phyloP scores from a whole-genome alignment of 176 grass and related monocot species.

The Aechmea fasciata region DNA sequence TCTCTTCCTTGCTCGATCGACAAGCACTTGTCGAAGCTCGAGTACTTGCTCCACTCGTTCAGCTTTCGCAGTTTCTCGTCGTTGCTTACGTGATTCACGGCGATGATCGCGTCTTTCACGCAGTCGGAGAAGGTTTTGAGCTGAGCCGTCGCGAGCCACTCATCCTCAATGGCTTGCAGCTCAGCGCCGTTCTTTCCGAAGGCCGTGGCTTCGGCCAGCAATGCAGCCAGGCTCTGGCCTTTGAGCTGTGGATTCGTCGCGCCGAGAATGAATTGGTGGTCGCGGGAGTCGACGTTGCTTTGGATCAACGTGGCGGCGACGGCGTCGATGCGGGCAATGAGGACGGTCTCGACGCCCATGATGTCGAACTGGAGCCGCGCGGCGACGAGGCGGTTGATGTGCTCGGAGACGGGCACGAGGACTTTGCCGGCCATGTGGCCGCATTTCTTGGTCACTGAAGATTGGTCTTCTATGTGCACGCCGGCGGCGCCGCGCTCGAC shows the following conservation, averaged over 20 bases:
- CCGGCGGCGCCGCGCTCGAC: constrained; percentile 86
- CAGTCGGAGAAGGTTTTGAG: constrained; percentile 75
- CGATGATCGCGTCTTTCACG: constrained; percentile 39
- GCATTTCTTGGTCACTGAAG: constrained; percentile 80
- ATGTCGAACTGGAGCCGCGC: constrained; percentile 89
- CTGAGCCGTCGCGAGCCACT: constrained; percentile 46
- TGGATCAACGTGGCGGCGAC: constrained; percentile 84
- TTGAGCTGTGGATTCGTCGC: constrained; percentile 43
- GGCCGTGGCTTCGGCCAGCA: constrained; percentile 42
- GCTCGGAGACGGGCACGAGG: constrained; percentile 60
- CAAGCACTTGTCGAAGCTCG: constrained; percentile 41
- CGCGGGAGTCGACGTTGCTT: constrained; percentile 74
- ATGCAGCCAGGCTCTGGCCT: constrained; percentile 24
- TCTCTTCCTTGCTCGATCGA: constrained; percentile 53
- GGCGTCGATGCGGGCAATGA: constrained; percentile 73
- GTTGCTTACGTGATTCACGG: constrained; percentile 12
- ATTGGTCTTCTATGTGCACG: constrained; percentile 91
- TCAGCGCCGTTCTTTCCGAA: constrained; percentile 41
- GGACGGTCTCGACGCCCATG: constrained; percentile 81
- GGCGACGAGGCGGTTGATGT: constrained; percentile 83
- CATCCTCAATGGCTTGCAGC: constrained; percentile 71
- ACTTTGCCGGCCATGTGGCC: constrained; percentile 95
- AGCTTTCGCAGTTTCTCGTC: constrained; percentile 50
- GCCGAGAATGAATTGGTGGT: constrained; percentile 89
- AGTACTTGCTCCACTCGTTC: constrained; percentile 45